These are phyloP conservation scores for Pseudocercospora fijiensis DNA, from an alignment of 2,329 filamentous ascomycete species.

Conservation along the genomic window DNA sequence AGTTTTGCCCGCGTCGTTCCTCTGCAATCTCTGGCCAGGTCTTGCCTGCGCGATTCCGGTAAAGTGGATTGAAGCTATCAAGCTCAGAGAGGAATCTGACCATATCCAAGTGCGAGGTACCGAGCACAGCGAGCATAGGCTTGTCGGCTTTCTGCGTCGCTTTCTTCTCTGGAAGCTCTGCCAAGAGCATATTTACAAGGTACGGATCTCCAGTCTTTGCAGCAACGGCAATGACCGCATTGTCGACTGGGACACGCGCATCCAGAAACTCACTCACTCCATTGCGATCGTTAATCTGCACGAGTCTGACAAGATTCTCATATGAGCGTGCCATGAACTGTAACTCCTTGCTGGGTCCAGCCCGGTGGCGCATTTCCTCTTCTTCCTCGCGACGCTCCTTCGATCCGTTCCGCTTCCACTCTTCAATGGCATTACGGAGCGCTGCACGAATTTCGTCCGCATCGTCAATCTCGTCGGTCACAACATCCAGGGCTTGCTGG, in stretches of 20 bases:
- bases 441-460: slow-evolving; percentile 64
- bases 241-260: slow-evolving; percentile 55
- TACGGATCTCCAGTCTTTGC: slow-evolving; percentile 88
- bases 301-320: slow-evolving; percentile 51
- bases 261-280: slow-evolving; percentile 52
- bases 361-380: slow-evolving; percentile 42
- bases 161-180: slow-evolving; percentile 57
- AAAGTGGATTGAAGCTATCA: slow-evolving; percentile 75
- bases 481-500: slow-evolving; percentile 83
- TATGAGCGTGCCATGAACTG: slow-evolving; percentile 52
- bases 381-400: slow-evolving; percentile 56
- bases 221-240: slow-evolving; percentile 84
- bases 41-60: slow-evolving; percentile 67
- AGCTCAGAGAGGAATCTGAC: slow-evolving; percentile 55
- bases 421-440: slow-evolving; percentile 47
- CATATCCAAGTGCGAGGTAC: slow-evolving; percentile 80
- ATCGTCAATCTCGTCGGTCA: slow-evolving; percentile 76
- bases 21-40: slow-evolving; percentile 86
- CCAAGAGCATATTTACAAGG: slow-evolving; percentile 70
- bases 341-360: slow-evolving; percentile 41
- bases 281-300: slow-evolving; percentile 49
- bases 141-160: slow-evolving; percentile 73
- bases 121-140: slow-evolving; percentile 91
- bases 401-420: slow-evolving; percentile 40
- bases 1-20: slow-evolving; percentile 78